Conservation (phyloP, 2,329 filamentous ascomycete genomes). For the Fusarium siculi region DNA sequence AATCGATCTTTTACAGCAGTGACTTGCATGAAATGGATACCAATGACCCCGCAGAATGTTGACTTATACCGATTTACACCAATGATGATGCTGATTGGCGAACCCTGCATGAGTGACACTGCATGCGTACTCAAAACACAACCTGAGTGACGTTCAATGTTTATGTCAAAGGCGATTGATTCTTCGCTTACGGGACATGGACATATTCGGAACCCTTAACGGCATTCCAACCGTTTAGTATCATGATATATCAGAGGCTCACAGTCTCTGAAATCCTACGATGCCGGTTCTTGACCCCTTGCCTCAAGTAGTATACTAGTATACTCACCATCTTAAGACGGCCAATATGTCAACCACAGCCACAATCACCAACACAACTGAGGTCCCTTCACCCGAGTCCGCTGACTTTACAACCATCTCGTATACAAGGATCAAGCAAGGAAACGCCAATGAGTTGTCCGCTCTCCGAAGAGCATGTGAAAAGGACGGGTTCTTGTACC, state of each 20-base stretch:
- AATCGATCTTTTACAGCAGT: neutral
- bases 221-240: neutral
- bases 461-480: neutral
- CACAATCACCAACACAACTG: neutral
- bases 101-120: neutral
- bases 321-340: neutral
- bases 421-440: neutral
- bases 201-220: neutral
- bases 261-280: neutral
- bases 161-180: neutral
- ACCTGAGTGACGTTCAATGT: neutral
- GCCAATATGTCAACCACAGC: neutral
- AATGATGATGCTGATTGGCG: neutral
- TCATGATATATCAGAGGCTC: neutral
- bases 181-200: neutral
- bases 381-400: neutral
- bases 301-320: neutral
- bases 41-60: neutral
- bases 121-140: neutral
- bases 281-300: neutral
- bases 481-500: neutral
- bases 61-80: neutral
- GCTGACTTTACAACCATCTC: neutral
- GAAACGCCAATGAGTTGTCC: neutral
- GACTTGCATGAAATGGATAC: neutral